Conservation (phyloP, 345 rosid species). For the Rhodomyrtus tomentosa region DNA sequence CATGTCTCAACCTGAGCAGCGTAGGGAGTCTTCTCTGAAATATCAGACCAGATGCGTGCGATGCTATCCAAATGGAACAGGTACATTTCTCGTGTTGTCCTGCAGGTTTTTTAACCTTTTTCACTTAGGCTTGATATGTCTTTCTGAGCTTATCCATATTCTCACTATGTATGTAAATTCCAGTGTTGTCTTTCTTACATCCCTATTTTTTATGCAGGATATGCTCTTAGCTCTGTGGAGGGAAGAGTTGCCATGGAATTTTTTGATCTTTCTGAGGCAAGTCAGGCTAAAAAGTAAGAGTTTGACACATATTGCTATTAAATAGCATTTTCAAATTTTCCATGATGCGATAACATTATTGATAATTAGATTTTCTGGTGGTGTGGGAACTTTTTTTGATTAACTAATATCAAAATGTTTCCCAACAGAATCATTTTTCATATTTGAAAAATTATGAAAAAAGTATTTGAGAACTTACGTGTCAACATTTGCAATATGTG, state of each 20-base stretch:
- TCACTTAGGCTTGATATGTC: neutral
- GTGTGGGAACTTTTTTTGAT: neutral
- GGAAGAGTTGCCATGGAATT: constrained; percentile 99
- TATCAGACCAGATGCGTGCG: constrained; percentile 95
- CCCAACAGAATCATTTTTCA: neutral
- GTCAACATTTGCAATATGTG: neutral
- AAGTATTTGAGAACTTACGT: neutral
- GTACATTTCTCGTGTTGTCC: constrained; percentile 10
- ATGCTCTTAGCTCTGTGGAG: constrained; percentile 95
- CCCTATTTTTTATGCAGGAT: constrained; percentile 48
- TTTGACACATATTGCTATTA: neutral
- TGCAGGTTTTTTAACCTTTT: neutral
- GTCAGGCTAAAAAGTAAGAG: constrained; percentile 88
- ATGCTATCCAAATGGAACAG: constrained; percentile 92
- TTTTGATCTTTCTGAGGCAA: constrained; percentile 84
- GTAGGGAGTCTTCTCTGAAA: constrained; percentile 87
- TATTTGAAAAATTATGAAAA: neutral
- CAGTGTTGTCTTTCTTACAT: neutral
- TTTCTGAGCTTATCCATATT: neutral
- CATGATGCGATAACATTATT: neutral
- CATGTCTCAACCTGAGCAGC: constrained; percentile 97
- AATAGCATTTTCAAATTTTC: neutral
- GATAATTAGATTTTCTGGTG: neutral
- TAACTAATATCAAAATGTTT: neutral
- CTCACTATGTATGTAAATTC: neutral